Evolutionary conservation across 257 asterid genomes (phyloP), one percentile per base, ranked within the genome.

Genomic region (Fraxinus americana): DNA sequence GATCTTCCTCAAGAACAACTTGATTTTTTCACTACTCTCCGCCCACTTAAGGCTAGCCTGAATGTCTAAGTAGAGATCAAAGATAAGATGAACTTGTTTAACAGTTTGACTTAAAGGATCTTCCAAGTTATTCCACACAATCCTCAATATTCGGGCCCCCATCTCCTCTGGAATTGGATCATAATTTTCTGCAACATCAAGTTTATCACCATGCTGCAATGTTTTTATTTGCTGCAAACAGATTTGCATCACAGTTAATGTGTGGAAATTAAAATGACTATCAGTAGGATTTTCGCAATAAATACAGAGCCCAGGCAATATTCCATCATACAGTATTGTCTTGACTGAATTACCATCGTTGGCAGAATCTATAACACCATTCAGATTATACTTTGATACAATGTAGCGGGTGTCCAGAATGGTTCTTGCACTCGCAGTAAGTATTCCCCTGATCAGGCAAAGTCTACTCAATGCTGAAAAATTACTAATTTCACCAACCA

Each of bases 31-130:
- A 77, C 90, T 87, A 78, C 92, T 92, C 82, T 87, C 92, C 10
- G 81, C 86, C 92, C 89, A 84, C 27, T 83, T 87, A 82, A 91
- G 89, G 82, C 84, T 86, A 59, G 91, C 85, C 80, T 89, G 94
- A 81, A 95, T 88, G 80, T 93, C 97, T 87, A 95, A 76, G 81
- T 89, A 93, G 83, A 95, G 94, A 82, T 95, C 99, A 82, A 95
- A 91, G 76, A 95, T 91, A 67, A 95, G 96, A 84, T 95, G 96
- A 82, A 90, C 97, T 88, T 95, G 99, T 84, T 89, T 95, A 74
- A 95, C 99, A 14, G 99, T 89, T 88, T 95, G 99, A 83, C 93
- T 95, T 76, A 95, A 83, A 85, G 98, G 97, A 85, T 95, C 99
- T 86, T 95, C 99, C 89, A 95, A 84, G 88, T 95, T 95, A 85